Percentiles rank a stretch among this genome's conserved stretches.
phyloP scores from a whole-genome alignment of 164 flowering plant species.

The Aristolochia californica region DNA sequence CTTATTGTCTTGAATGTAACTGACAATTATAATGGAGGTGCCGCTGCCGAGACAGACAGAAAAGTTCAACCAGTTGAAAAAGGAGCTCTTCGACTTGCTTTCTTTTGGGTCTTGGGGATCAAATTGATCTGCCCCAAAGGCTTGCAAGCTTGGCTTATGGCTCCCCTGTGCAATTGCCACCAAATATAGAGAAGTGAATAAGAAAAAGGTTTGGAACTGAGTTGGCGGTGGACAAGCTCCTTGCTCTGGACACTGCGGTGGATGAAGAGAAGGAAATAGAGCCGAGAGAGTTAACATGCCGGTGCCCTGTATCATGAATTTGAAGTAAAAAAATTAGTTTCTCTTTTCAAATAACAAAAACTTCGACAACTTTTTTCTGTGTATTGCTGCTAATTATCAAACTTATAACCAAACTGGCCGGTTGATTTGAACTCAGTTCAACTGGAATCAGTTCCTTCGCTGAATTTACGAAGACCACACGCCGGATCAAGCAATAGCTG shows the following conservation, averaged over 20 bases:
- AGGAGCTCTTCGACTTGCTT: slow-evolving; percentile 25
- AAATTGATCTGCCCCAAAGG: slow-evolving; percentile 54
- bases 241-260: not conserved
- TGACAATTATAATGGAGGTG: not conserved
- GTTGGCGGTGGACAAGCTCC: slow-evolving; percentile 18
- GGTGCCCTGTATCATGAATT: not conserved
- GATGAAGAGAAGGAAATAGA: not conserved
- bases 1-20: slow-evolving; percentile 5
- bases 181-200: slow-evolving; percentile 39
- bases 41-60: not conserved
- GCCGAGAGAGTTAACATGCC: not conserved
- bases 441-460: no score
- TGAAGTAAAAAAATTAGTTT: no score
- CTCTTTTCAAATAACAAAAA: no score
- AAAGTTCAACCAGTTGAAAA: slow-evolving; percentile 1
- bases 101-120: slow-evolving; percentile 24
- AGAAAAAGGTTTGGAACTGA: slow-evolving; percentile 23
- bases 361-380: no score
- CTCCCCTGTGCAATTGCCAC: slow-evolving; percentile 48
- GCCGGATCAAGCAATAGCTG: no score
- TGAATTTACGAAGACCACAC: no score
- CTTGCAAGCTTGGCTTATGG: slow-evolving; percentile 30
- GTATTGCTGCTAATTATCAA: no score
- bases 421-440: no score
- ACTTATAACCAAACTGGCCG: no score